Evolutionary conservation across 257 asterid genomes (phyloP).

Genomic region (Solanum tacnaense): DNA sequence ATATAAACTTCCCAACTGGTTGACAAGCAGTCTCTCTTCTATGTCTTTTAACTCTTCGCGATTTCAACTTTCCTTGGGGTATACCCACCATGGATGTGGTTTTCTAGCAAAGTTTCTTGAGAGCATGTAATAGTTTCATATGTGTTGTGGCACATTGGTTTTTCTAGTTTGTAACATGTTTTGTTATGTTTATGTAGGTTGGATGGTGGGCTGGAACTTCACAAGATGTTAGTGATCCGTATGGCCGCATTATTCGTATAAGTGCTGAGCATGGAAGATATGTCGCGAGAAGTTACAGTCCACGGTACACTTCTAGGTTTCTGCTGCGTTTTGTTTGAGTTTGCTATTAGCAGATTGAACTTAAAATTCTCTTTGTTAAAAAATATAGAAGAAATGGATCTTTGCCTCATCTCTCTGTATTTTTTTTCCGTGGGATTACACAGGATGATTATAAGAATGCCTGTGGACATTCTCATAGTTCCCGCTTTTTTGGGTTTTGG

Average conservation of each 20-base stretch:
- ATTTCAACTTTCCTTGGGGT: neutral
- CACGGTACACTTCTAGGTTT: slow-evolving; percentile 47
- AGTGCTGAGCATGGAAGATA: slow-evolving; percentile 91
- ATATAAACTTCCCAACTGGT: neutral
- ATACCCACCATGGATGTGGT: neutral
- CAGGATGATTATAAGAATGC: neutral
- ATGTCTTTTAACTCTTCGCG: neutral
- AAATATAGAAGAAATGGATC: neutral
- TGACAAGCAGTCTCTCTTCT: neutral
- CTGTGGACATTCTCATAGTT: neutral
- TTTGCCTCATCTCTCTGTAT: neutral
- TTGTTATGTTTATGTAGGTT: slow-evolving; percentile 47
- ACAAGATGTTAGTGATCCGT: slow-evolving; percentile 59
- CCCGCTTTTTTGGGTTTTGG: neutral
- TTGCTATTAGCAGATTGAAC: neutral
- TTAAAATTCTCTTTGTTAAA: neutral
- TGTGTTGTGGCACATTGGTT: neutral
- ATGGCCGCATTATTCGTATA: slow-evolving; percentile 80
- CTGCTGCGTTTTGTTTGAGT: neutral
- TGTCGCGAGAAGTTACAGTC: slow-evolving; percentile 85
- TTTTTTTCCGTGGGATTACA: neutral
- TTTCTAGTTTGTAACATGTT: neutral
- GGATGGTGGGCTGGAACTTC: slow-evolving; percentile 99
- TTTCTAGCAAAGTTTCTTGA: neutral
- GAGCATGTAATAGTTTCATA: neutral